Evolutionary conservation across 2,329 filamentous ascomycete genomes (phyloP).

Genomic region (Apiospora phragmitis): DNA sequence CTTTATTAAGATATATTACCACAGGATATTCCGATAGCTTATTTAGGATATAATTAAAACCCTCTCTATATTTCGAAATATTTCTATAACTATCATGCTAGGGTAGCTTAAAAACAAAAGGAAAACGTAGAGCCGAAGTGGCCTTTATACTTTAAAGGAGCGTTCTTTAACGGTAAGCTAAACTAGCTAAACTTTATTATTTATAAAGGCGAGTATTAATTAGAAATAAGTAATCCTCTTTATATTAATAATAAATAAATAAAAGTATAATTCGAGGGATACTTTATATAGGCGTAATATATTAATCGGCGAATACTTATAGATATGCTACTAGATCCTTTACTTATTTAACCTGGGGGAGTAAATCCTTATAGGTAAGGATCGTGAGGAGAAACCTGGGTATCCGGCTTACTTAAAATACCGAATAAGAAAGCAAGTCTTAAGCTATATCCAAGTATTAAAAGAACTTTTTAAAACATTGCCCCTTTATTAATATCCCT

Average conservation of each 20-base stretch:
- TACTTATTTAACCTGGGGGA: constrained; percentile 44
- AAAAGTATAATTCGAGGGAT: constrained; percentile 65
- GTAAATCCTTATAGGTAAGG: constrained; percentile 45
- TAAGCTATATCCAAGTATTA: constrained; percentile 70
- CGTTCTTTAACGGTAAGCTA: constrained; percentile 65
- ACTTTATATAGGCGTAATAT: constrained; percentile 69
- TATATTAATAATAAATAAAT: constrained; percentile 65
- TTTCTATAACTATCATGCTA: constrained; percentile 65
- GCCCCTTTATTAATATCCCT: constrained; percentile 56
- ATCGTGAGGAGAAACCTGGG: constrained; percentile 29
- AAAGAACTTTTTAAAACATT: constrained; percentile 66
- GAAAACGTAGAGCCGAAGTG: constrained; percentile 61
- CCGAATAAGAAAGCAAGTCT: constrained; percentile 62
- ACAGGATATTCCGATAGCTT: constrained; percentile 32
- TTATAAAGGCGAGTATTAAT: not conserved
- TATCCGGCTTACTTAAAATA: constrained; percentile 29
- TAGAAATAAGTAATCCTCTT: constrained; percentile 26
- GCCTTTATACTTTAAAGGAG: constrained; percentile 63
- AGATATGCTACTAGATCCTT: constrained; percentile 48
- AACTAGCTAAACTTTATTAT: not conserved
- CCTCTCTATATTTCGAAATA: constrained; percentile 62
- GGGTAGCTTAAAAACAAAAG: constrained; percentile 50
- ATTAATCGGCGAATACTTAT: constrained; percentile 69
- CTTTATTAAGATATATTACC: constrained; percentile 30
- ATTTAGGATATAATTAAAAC: constrained; percentile 43